Conservation (phyloP, 108 stramenopile genomes). For the Epithemia pelagica region DNA sequence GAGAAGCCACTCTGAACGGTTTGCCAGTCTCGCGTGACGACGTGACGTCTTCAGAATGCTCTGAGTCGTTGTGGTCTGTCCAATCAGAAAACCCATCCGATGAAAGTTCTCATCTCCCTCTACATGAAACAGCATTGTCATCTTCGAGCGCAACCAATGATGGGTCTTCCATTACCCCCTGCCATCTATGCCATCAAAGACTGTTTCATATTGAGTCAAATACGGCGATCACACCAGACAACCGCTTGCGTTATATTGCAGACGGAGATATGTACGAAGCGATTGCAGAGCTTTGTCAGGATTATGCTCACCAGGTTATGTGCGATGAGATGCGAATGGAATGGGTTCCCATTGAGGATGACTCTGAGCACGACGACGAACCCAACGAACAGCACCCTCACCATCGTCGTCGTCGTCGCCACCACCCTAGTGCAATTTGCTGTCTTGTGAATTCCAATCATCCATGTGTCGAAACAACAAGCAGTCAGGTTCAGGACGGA, state of each 20-base stretch:
- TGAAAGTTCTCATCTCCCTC: neutral
- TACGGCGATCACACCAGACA: constrained; percentile 44
- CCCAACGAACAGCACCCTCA: neutral
- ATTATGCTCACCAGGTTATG: constrained; percentile 65
- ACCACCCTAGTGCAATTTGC: constrained; percentile 40
- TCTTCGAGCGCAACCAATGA: neutral
- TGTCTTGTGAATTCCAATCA: constrained; percentile 41
- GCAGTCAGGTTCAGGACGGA: neutral
- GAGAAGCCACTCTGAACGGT: neutral
- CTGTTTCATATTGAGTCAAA: constrained; percentile 48
- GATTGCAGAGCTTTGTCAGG: constrained; percentile 49
- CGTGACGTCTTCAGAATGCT: neutral
- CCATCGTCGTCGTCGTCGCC: neutral
- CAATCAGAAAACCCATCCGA: neutral
- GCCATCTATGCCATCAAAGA: constrained; percentile 16
- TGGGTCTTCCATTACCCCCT: neutral
- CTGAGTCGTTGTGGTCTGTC: constrained; percentile 1
- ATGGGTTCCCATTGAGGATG: constrained; percentile 58
- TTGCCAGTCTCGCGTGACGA: neutral
- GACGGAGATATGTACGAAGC: constrained; percentile 72
- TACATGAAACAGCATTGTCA: neutral
- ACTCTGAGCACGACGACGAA: constrained; percentile 10
- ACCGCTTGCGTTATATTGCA: constrained; percentile 57
- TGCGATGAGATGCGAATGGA: constrained; percentile 40
- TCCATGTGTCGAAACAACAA: neutral